Base-by-base conservation (phyloP, 805 yeast species). In the Phaffomyces thermotolerans region DNA sequence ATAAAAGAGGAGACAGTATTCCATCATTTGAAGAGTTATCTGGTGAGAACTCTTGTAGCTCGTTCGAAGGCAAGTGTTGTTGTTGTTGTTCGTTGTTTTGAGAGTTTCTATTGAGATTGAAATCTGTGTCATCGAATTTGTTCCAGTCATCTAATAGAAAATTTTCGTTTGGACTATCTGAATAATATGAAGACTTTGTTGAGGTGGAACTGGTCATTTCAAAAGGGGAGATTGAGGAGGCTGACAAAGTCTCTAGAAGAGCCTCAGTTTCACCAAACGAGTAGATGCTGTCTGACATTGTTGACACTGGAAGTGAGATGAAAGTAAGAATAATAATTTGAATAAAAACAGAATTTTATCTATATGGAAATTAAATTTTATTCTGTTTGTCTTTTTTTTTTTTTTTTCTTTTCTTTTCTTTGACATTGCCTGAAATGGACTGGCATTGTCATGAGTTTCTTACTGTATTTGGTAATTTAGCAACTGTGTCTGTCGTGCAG, bases 241-340 rank as follows among this genome's bases (percentile, higher is more conserved):
- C 41, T 6, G 58, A 52, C 12, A 58, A 43, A 0, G 60, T 52
- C 10, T 56, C 60, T 22, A 58, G 36, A 4, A 58, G 46, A n/a
- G 62, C 59, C 27, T 56, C 60, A 10, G 62, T 55, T 29, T 52
- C 60, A 29, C 53, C 58, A 41, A 56, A 58, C 24, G 62, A 50
- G 45, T 52, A 57, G 27, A 34, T 39, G 33, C 30, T 37, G 14
- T 43, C 46, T 7, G 41, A 22, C 46, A 43, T 43, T 14, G 22
- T 15, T 10, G 8, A 15, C 29, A 6, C 5, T 25, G 10, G 13
- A 25, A n/a, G n/a, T n/a, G n/a, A n/a, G n/a, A n/a, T n/a, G n/a
- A n/a, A n/a, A n/a, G n/a, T n/a, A n/a, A n/a, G n/a, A n/a, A n/a
- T n/a, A n/a, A n/a, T n/a, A n/a, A n/a, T n/a, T n/a, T n/a, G n/a